Evolutionary conservation across 345 rosid genomes (phyloP).

Genomic region (Gossypium mustelinum): DNA sequence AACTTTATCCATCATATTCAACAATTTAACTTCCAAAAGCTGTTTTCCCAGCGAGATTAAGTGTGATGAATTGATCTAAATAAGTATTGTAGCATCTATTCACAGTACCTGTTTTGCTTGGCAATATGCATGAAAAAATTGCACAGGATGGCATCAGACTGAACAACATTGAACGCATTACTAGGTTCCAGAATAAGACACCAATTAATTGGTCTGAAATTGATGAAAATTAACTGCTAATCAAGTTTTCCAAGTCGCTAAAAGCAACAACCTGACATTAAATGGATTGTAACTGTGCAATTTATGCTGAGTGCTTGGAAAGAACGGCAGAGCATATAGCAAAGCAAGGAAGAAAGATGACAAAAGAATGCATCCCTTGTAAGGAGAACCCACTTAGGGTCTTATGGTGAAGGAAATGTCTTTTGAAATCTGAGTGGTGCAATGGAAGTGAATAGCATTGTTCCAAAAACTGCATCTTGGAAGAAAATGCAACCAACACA

Average conservation of each 20-base stretch:
- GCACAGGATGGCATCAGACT: not conserved
- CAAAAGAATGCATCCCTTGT: not conserved
- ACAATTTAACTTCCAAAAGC: not conserved
- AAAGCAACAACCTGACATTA: not conserved
- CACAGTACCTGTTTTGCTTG: not conserved
- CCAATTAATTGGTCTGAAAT: not conserved
- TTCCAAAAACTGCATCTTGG: not conserved
- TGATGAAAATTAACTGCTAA: not conserved
- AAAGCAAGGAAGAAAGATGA: slow-evolving; percentile 4
- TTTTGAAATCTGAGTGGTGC: not conserved
- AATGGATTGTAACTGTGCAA: not conserved
- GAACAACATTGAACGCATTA: not conserved
- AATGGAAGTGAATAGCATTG: not conserved
- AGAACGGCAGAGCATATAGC: not conserved
- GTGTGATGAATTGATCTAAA: not conserved
- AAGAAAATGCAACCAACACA: not conserved
- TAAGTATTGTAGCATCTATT: not conserved
- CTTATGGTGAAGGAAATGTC: not conserved
- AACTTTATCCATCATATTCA: slow-evolving; percentile 1
- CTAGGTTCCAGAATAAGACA: not conserved
- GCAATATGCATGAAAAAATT: not conserved
- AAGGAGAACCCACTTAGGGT: not conserved
- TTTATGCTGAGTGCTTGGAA: not conserved
- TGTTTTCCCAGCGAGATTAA: not conserved
- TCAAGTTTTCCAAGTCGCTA: not conserved